Conservation (phyloP, 2,329 filamentous ascomycete genomes). For the Ophiostoma sp. region DNA sequence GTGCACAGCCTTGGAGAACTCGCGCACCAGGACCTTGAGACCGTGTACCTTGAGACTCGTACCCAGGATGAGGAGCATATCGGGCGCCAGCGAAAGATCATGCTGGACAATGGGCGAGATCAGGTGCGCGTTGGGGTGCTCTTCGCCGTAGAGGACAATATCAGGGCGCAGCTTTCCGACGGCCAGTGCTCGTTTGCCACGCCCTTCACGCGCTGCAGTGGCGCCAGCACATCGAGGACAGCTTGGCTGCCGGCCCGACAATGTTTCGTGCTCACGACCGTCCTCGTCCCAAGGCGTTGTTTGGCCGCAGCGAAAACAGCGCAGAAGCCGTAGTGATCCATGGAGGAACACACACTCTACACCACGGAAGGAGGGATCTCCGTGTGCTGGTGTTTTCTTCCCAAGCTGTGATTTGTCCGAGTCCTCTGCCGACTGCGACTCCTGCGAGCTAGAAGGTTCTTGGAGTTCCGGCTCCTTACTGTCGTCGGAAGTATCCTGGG, state of each 20-base stretch:
- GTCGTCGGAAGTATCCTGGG: neutral
- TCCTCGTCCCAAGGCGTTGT: conserved; percentile 56
- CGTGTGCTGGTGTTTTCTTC: conserved; percentile 4
- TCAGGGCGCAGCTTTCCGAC: conserved; percentile 65
- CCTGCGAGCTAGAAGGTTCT: neutral
- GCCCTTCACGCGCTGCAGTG: conserved; percentile 56
- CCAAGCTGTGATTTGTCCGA: neutral
- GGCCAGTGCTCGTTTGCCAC: conserved; percentile 60
- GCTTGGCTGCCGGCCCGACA: conserved; percentile 60
- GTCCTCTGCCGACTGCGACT: conserved; percentile 14
- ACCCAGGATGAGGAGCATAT: conserved; percentile 63
- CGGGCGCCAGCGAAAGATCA: conserved; percentile 58
- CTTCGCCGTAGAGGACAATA: conserved; percentile 69
- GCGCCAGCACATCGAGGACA: conserved; percentile 61
- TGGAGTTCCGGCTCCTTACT: neutral
- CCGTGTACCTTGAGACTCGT: conserved; percentile 67
- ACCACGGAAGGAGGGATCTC: conserved; percentile 36
- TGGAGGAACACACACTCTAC: conserved; percentile 66
- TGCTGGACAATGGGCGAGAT: conserved; percentile 64
- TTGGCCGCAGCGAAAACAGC: conserved; percentile 58
- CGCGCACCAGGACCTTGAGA: conserved; percentile 62
- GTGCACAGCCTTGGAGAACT: conserved; percentile 67
- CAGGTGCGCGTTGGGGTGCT: conserved; percentile 62
- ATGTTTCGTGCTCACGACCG: conserved; percentile 49
- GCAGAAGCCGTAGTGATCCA: conserved; percentile 59